Base-by-base conservation (phyloP, 2,329 filamentous ascomycete genomes). In the Trichoderma endophyticum region DNA sequence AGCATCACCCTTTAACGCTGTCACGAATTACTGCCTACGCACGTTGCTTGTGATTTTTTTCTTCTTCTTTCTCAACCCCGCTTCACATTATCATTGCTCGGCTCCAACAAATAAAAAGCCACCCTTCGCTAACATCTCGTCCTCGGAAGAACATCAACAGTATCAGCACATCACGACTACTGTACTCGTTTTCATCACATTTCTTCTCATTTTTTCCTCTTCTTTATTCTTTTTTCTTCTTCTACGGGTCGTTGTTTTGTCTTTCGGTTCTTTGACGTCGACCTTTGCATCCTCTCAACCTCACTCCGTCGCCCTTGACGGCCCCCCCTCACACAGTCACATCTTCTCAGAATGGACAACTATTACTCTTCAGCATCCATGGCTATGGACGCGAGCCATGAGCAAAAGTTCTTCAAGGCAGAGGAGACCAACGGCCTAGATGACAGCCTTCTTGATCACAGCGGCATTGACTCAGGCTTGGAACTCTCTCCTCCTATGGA, bases 401-500 rank as follows among this genome's bases (percentile, higher is more conserved):
- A 84, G 69, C 85, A 86, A 74, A 89, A 88, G 79, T 79, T 85
- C 82, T 89, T 88, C 78, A 88, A 90, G 72, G 88, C 90, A 74
- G 88, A 90, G 75, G 87, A 90, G 79, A 87, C 89, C 80, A 86
- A 84, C 81, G 86, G 88, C 77, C 81, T 90, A 75, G 89, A 91
- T 83, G 88, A 90, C 71, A 84, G 83, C 80, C 86, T 89, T 77
- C 83, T 90, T 75, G 89, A 90, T 76, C 86, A 87, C 79, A 86
- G 82, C 79, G 84, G 83, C 65, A 80, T 90, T 75, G 89, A 91
- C 80, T 90, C 88, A 7, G 87, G 86, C 67, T 81, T 91, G 70
- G 89, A 90, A 76, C 86, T 91, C 82, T 91, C 89, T 66, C 89
- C 89, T 51, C 85, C 85, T 75, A 89, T 91, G 86, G 86, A 86